Percentiles rank a stretch among this genome's conserved stretches.
Conservation (phyloP, 2,329 filamentous ascomycete genomes). For the Phoma sp. region DNA sequence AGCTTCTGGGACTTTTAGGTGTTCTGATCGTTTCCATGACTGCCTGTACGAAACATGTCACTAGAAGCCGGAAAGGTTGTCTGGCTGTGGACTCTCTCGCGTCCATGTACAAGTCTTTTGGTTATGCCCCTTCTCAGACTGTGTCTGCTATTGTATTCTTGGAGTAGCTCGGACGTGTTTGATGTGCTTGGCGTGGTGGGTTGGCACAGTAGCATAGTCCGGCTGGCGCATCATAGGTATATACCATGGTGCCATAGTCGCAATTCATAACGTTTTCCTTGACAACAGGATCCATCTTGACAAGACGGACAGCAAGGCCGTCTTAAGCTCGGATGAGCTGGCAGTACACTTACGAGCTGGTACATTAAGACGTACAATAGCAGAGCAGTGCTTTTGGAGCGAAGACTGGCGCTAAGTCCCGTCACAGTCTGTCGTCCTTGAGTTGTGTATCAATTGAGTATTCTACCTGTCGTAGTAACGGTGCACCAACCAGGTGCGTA, state of each 20-base stretch:
- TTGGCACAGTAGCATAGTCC: slow-evolving; percentile 1
- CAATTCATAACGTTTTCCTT: slow-evolving; percentile 5
- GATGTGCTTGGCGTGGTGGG: background rate
- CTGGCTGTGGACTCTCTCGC: too few relatives aligned
- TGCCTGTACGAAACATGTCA: background rate
- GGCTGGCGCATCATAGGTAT: slow-evolving; percentile 15
- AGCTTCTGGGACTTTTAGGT: slow-evolving; percentile 42
- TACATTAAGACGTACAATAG: too few relatives aligned
- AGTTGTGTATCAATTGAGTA: too few relatives aligned
- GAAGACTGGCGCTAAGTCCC: too few relatives aligned
- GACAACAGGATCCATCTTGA: background rate
- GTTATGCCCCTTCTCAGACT: background rate
- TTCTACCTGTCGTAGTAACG: too few relatives aligned
- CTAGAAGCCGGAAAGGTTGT: too few relatives aligned
- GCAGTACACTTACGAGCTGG: too few relatives aligned
- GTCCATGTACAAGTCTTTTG: slow-evolving; percentile 2
- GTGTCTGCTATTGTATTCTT: background rate
- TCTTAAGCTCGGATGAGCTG: too few relatives aligned
- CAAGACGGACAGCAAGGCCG: too few relatives aligned
- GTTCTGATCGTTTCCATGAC: background rate
- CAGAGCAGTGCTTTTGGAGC: too few relatives aligned
- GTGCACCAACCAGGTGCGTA: too few relatives aligned
- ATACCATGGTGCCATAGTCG: slow-evolving; percentile 12
- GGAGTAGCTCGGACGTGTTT: slow-evolving; percentile 2
- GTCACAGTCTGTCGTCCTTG: too few relatives aligned